These are phyloP conservation scores for Verticillium isaacii DNA, from an alignment of 2,329 filamentous ascomycete genomes.

Conservation along the genomic window DNA sequence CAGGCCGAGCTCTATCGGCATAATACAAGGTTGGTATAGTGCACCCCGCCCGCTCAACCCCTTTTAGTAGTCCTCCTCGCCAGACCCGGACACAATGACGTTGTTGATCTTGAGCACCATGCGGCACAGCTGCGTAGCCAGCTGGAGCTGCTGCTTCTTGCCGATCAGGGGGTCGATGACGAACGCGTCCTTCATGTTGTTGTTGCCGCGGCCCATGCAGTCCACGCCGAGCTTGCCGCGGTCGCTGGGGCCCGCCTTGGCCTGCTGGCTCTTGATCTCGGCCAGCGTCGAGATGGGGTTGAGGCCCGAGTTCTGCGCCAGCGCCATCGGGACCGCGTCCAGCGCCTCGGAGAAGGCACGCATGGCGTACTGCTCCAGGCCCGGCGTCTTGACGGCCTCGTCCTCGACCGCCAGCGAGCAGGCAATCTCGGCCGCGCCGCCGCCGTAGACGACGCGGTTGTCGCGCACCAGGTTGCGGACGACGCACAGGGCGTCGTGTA, in stretches of 20 bases:
- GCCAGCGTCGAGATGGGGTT: constrained; percentile 95
- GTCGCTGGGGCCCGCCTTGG: constrained; percentile 57
- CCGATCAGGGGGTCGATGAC: constrained; percentile 98
- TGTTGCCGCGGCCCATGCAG: constrained; percentile 93
- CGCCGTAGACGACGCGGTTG: constrained; percentile 96
- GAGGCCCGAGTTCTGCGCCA: constrained; percentile 94
- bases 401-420: constrained; percentile 96
- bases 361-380: constrained; percentile 99
- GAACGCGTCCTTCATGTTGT: constrained; percentile 97
- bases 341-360: constrained; percentile 94
- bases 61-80: constrained; percentile 78
- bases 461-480: constrained; percentile 94
- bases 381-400: constrained; percentile 87
- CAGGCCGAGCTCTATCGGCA: constrained; percentile 12
- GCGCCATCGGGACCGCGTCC: constrained; percentile 88
- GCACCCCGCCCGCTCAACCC: constrained; percentile 3
- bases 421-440: constrained; percentile 93
- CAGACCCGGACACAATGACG: constrained; percentile 84
- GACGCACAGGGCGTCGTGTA: constrained; percentile 96
- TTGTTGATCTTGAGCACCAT: constrained; percentile 99
- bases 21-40: constrained; percentile 15
- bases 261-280: constrained; percentile 92
- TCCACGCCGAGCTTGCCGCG: constrained; percentile 79
- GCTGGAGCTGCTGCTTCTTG: constrained; percentile 93
- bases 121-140: constrained; percentile 94